phyloP scores from a whole-genome alignment of 1,284 basidiomycete species.

The Apiotrichum brassicae region DNA sequence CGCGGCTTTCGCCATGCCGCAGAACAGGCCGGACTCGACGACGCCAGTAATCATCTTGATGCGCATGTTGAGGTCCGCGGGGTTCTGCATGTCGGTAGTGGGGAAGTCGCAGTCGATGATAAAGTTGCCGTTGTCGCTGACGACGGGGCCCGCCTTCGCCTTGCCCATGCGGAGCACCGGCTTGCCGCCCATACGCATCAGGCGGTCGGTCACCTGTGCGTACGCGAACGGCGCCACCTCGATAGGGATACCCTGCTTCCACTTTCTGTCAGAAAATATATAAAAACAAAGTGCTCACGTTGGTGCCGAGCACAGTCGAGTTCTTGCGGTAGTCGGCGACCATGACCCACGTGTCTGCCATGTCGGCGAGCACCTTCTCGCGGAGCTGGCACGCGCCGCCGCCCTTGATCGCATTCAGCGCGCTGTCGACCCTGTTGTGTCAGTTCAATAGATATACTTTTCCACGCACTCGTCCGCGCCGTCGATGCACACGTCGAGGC shows the following conservation, averaged over 20 bases:
- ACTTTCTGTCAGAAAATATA: too few relatives aligned
- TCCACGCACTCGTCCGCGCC: slow-evolving; percentile 94
- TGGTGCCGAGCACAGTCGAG: slow-evolving; percentile 70
- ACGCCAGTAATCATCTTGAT: slow-evolving; percentile 93
- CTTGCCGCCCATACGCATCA: slow-evolving; percentile 55
- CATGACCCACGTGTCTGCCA: slow-evolving; percentile 87
- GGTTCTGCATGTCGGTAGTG: slow-evolving; percentile 61
- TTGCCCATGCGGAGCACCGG: slow-evolving; percentile 68
- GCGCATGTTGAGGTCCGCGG: slow-evolving; percentile 62
- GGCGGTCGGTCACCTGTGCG: slow-evolving; percentile 66
- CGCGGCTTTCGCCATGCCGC: slow-evolving; percentile 84
- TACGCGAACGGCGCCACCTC: slow-evolving; percentile 97
- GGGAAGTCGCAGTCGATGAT: slow-evolving; percentile 87
- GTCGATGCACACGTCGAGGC: slow-evolving; percentile 91
- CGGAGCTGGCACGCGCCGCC: slow-evolving; percentile 94
- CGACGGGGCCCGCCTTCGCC: slow-evolving; percentile 69
- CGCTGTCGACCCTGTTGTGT: slow-evolving; percentile 65
- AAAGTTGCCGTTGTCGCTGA: slow-evolving; percentile 93
- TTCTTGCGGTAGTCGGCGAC: slow-evolving; percentile 97
- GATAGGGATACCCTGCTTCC: slow-evolving; percentile 81
- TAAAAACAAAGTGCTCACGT: too few relatives aligned
- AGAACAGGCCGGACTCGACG: slow-evolving; percentile 94
- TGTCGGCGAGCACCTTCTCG: slow-evolving; percentile 95
- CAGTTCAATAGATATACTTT: not conserved
- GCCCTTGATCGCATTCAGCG: slow-evolving; percentile 93